These are phyloP conservation scores for Pseudogymnoascus sp. DNA, from an alignment of 2,329 filamentous ascomycete genomes.

Conservation along the genomic window DNA sequence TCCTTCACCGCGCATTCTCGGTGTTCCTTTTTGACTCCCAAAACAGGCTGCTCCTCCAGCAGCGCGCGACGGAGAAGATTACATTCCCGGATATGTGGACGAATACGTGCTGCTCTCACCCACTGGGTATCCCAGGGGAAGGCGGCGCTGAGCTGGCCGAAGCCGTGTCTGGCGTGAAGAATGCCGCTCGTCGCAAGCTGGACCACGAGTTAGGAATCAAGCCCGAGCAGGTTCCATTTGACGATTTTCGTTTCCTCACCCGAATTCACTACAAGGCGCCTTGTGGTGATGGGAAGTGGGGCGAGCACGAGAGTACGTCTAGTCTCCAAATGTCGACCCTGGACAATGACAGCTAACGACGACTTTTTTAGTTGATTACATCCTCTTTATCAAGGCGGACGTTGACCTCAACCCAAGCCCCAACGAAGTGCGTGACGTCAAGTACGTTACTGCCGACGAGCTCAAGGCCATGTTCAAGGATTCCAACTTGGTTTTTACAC, in stretches of 20 bases:
- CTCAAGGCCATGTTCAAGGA: slow-evolving; percentile 81
- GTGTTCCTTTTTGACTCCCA: slow-evolving; percentile 95
- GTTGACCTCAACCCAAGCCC: slow-evolving; percentile 74
- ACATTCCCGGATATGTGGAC: slow-evolving; percentile 99
- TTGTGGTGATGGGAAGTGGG: slow-evolving; percentile 87
- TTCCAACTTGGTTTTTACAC: slow-evolving; percentile 75
- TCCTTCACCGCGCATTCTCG: slow-evolving; percentile 94
- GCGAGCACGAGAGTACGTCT: slow-evolving; percentile 87
- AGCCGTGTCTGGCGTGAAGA: slow-evolving; percentile 78
- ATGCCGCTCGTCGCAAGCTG: slow-evolving; percentile 85
- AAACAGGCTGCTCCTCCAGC: slow-evolving; percentile 88
- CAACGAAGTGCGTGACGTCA: slow-evolving; percentile 81
- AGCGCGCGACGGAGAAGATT: slow-evolving; percentile 93
- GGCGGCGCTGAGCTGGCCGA: slow-evolving; percentile 74
- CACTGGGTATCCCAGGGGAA: slow-evolving; percentile 83
- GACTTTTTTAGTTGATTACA: slow-evolving; percentile 75
- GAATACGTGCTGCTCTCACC: slow-evolving; percentile 98
- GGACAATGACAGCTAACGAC: slow-evolving; percentile 10
- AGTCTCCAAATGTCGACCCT: background rate
- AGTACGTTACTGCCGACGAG: slow-evolving; percentile 75
- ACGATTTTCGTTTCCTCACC: slow-evolving; percentile 88
- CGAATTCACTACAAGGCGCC: slow-evolving; percentile 97
- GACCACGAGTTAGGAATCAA: slow-evolving; percentile 93
- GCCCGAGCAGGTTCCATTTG: slow-evolving; percentile 76
- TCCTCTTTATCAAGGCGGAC: slow-evolving; percentile 92